These are phyloP conservation scores for Henckelia pumila DNA, from an alignment of 257 asterid genomes.

Conservation along the genomic window DNA sequence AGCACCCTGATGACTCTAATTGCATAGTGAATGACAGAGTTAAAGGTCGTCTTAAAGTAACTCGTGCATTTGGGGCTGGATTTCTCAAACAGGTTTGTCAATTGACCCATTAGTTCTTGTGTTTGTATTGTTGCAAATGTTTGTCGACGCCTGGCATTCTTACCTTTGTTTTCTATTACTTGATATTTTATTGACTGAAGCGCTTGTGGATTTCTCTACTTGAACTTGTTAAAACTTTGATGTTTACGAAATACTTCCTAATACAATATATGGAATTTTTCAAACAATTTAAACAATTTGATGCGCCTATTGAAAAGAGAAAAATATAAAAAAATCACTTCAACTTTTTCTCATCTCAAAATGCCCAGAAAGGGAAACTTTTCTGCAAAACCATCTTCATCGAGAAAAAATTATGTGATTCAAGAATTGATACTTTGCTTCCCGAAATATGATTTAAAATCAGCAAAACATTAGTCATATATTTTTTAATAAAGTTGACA, in stretches of 20 bases:
- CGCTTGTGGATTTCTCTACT: not conserved
- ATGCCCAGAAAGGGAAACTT: not conserved
- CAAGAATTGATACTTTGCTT: too few relatives aligned
- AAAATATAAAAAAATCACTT: too few relatives aligned
- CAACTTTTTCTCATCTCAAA: not conserved
- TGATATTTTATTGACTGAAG: conserved; percentile 10
- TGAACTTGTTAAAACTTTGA: conserved; percentile 18
- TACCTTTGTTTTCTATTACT: conserved; percentile 8
- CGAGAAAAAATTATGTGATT: too few relatives aligned
- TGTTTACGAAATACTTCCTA: not conserved
- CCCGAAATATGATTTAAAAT: not conserved
- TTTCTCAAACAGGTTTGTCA: conserved; percentile 80
- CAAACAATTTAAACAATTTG: not conserved
- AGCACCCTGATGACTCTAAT: conserved; percentile 92
- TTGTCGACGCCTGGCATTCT: conserved; percentile 11
- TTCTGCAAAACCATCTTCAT: not conserved
- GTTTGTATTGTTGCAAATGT: conserved; percentile 12
- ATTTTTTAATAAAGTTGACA: not conserved
- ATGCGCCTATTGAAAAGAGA: not conserved
- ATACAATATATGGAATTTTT: not conserved
- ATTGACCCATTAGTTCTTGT: conserved; percentile 19
- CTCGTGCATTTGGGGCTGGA: conserved; percentile 99
- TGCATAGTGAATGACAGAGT: conserved; percentile 93
- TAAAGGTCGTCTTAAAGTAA: conserved; percentile 94
- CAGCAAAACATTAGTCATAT: too few relatives aligned